Base-by-base conservation (phyloP, 352 stramenopile species). In the Phytophthora fragariaefolia region DNA sequence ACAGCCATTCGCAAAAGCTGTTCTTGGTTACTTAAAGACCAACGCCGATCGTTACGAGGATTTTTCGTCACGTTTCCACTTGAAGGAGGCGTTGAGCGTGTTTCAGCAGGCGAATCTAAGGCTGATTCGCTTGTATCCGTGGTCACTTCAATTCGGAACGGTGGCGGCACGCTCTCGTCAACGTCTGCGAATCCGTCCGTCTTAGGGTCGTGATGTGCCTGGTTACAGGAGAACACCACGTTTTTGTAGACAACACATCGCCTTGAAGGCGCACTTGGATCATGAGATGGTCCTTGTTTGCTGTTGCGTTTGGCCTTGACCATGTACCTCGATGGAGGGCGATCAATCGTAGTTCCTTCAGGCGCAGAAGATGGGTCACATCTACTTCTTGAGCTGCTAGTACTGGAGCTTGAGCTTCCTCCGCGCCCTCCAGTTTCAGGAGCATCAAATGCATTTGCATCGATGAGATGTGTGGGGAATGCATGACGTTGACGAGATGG, bases 131-230 rank as follows among this genome's bases (percentile, higher is more conserved):
- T 58, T 2, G 73, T 71, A 48, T 88, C 71, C 0, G 83, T 95
- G 3, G 84, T 91, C 45, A 95, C 86, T 59, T 95, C 68, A 22
- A 95, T 92, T 7, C 79, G 71, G 50, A 95, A 95, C n/a, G 87
- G 87, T 3, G 83, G 81, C 0, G 87, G 87, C 3, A 94, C 77
- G 8, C 77, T 92, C 53, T 95, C 87, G 24, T 95, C 87, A 0
- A 95, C 82, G 1, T 91, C 83, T 1, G 87, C 77, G 59, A 95
- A 95, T 0, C 87, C 87, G 32, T 95, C 87, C 0, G 74, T 91
- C 52, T 85, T 91, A 0, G 87, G 87, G 48, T 93, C 84, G 49
- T 95, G 85, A 34, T 90, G 78, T 1, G 76, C 48, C 43, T 90
- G 80, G 43, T 87, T 91, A 26, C 77, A 77, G 0, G 77, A 83